These are phyloP conservation scores for Phytophthora niederhauseri DNA, from an alignment of 352 stramenopile genomes.

Conservation along the genomic window DNA sequence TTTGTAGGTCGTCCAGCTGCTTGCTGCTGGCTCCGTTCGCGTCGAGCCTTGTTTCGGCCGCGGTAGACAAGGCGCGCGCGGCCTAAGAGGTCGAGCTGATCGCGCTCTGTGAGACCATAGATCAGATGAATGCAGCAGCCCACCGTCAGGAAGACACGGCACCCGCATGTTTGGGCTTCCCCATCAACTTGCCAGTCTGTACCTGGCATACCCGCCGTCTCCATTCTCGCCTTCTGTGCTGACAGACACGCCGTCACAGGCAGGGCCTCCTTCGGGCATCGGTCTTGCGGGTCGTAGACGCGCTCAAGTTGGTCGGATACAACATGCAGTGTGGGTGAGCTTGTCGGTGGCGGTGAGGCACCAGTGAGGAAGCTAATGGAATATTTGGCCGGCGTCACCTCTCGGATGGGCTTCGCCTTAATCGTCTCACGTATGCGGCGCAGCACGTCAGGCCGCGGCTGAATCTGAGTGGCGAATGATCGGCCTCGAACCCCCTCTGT, in stretches of 20 bases:
- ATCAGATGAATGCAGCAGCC: conserved; percentile 13
- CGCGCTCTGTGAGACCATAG: background rate
- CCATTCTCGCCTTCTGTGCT: conserved; percentile 6
- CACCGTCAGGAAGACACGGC: background rate
- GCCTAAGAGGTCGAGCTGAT: background rate
- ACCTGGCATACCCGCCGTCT: conserved; percentile 2
- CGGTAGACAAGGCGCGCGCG: conserved; percentile 2
- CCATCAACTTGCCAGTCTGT: background rate
- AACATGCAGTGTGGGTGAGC: background rate
- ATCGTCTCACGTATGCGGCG: no score
- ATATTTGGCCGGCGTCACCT: no score
- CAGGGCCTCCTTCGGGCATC: background rate
- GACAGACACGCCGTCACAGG: conserved; percentile 1
- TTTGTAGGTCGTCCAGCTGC: background rate
- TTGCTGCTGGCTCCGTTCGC: conserved; percentile 2
- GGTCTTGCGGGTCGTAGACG: background rate
- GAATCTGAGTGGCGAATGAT: no score
- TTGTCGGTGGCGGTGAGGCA: no score
- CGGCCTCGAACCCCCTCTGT: no score
- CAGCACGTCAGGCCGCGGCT: no score
- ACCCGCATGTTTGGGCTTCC: conserved; percentile 4
- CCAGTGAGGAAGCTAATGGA: no score
- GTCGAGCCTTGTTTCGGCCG: conserved; percentile 2
- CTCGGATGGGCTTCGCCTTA: no score
- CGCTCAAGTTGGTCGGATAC: no score